A percentile compares a stretch with the other conserved stretches of the same genome.
Conservation (phyloP, 129 eudicot genomes). For the Ambrosia trifida region DNA sequence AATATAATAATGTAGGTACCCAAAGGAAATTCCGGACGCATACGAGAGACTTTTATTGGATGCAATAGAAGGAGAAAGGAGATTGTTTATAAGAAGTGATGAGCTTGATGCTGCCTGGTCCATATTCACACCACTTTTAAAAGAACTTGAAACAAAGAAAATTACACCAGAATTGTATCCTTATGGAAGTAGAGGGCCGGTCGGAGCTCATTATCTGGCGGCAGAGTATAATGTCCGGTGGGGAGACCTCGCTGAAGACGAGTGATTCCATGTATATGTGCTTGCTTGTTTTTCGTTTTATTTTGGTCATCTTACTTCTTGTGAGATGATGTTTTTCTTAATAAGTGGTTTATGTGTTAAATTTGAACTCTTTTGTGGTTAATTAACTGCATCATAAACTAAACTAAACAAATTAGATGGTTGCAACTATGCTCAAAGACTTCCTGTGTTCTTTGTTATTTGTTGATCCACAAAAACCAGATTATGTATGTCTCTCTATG, state of each 20-base stretch:
- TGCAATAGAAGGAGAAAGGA: slow-evolving; percentile 84
- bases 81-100: slow-evolving; percentile 91
- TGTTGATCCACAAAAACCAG: too few relatives aligned
- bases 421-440: too few relatives aligned
- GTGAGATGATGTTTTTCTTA: neutral
- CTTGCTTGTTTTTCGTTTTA: neutral
- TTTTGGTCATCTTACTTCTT: neutral
- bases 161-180: slow-evolving; percentile 90
- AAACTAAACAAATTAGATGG: too few relatives aligned
- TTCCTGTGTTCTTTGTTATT: too few relatives aligned
- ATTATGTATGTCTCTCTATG: too few relatives aligned
- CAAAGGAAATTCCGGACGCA: slow-evolving; percentile 81
- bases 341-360: neutral
- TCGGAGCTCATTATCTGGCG: slow-evolving; percentile 94
- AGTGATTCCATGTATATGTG: slow-evolving; percentile 31
- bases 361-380: neutral
- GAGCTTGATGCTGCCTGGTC: slow-evolving; percentile 98
- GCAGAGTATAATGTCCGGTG: slow-evolving; percentile 85
- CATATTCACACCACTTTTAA: slow-evolving; percentile 72
- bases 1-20: slow-evolving; percentile 46
- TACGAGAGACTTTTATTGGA: slow-evolving; percentile 88
- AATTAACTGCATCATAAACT: too few relatives aligned
- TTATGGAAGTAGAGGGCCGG: slow-evolving; percentile 93
- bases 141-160: slow-evolving; percentile 73
- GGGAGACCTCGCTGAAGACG: slow-evolving; percentile 86